Evolutionary conservation across 345 rosid genomes (phyloP), one percentile per base, ranked within the genome.

Genomic region (Brassica nigra): DNA sequence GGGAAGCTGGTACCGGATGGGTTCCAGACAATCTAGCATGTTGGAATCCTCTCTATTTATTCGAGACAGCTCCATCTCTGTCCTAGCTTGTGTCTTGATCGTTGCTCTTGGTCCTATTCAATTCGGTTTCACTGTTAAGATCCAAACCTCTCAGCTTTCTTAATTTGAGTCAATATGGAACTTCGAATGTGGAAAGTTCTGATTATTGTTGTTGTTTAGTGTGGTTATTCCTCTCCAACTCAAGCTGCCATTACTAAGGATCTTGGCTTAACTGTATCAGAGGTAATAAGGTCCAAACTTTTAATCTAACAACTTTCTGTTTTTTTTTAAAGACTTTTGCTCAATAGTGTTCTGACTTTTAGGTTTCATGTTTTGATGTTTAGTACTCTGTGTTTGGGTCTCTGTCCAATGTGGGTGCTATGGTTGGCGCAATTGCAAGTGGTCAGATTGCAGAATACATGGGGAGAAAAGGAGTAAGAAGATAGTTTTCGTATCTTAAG

Each of bases 51-150:
- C 98, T 44, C 91, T 83, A 74, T 90, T 12, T 72, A 89, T 95
- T 61, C 91, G 98, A 0, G 99, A 95, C 66, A 85, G 89, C 85
- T 95, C 99, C 30, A 77, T 95, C 12, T 95, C 99, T 33, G 98
- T 92, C 54, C 69, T 95, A 16, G 99, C 98, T 59, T 92, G 98
- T 66, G 99, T 95, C 59, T 30, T 95, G 79, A 92, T 95, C 72
- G 98, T 95, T 10, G 99, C 98, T 77, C 84, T 95, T 73, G 99
- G 99, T 84, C 99, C 99, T 23, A 91, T 95, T 73, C 99, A 95
- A 88, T 95, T 91, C 73, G 99, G 99, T 49, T 95, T 91, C 89
- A 95, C 99, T 31, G 99, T 95, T 95, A 78, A 78, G 88, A 16
- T 23, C 27, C 9, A 2, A 15, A 1, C 6, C 20, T 58, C 74